These are phyloP conservation scores for Castanopsis chinensis DNA, from an alignment of 306 rosid genomes.

Conservation along the genomic window DNA sequence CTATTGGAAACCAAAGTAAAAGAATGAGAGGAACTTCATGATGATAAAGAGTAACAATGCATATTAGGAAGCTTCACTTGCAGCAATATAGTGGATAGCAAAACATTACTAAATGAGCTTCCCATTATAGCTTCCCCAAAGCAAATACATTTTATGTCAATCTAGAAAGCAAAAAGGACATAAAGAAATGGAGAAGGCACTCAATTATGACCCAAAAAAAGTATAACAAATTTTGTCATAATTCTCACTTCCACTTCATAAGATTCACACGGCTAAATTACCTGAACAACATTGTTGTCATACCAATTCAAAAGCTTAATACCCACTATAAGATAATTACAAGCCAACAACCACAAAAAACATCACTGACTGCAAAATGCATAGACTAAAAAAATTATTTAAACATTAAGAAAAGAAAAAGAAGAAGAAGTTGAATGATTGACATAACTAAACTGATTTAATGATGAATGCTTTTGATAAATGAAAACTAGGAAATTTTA, in stretches of 20 bases:
- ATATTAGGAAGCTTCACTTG: too few species aligned
- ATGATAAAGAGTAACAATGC: too few species aligned
- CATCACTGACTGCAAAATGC: neutral
- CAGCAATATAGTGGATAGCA: too few species aligned
- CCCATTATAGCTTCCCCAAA: too few species aligned
- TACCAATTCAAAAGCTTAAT: neutral
- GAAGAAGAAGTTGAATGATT: too few species aligned
- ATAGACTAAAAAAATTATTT: neutral
- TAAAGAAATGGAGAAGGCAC: neutral
- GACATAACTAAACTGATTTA: too few species aligned
- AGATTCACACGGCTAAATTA: neutral
- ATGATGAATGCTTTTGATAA: too few species aligned
- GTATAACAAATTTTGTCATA: neutral
- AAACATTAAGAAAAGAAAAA: neutral
- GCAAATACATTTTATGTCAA: too few species aligned
- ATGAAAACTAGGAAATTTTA: too few species aligned
- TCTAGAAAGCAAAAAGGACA: neutral
- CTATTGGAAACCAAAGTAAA: too few species aligned
- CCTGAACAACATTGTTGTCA: neutral
- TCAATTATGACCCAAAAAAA: neutral
- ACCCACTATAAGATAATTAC: neutral
- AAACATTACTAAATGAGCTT: too few species aligned
- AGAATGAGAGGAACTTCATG: too few species aligned
- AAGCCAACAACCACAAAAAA: neutral
- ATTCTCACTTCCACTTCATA: slow-evolving; percentile 6